Conservation (phyloP, 1,284 basidiomycete genomes). For the Schizophyllum amplum region DNA sequence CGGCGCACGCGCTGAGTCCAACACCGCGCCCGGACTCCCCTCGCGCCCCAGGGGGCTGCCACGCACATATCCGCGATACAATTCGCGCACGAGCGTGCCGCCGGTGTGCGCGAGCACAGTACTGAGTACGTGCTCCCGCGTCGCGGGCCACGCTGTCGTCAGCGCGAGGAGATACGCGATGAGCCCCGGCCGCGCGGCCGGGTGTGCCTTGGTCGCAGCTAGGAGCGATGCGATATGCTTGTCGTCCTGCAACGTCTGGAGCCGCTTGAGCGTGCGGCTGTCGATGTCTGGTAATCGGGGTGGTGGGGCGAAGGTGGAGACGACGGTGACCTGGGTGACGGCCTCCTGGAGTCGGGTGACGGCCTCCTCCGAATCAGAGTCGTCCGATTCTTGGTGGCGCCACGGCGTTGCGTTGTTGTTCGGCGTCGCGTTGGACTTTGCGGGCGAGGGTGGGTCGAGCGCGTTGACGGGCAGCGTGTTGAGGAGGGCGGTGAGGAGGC, state of each 20-base stretch:
- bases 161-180: constrained; percentile 47
- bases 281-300: constrained; percentile 37
- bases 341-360: no score
- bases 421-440: constrained; percentile 5
- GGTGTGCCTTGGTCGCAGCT: constrained; percentile 25
- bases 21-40: constrained; percentile 7
- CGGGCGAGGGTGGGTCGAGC: constrained; percentile 34
- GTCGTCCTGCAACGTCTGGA: constrained; percentile 40
- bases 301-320: constrained; percentile 27
- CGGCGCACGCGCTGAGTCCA: no score
- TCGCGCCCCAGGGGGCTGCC: constrained; percentile 5
- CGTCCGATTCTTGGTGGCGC: constrained; percentile 10
- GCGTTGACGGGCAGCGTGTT: constrained; percentile 42
- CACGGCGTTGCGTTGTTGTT: constrained; percentile 8
- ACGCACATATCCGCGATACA: constrained; percentile 46
- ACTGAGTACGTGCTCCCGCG: constrained; percentile 44
- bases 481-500: constrained; percentile 43
- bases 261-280: constrained; percentile 43
- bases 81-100: constrained; percentile 60
- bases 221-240: constrained; percentile 47
- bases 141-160: constrained; percentile 48
- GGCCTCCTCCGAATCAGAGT: constrained; percentile 35
- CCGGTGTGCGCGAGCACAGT: constrained; percentile 37
- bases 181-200: constrained; percentile 33
- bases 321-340: constrained; percentile 30